Percentiles rank a stretch among this genome's conserved stretches.
Evolutionary conservation across 129 eudicot genomes (phyloP).

Genomic region (Lactuca sativa): DNA sequence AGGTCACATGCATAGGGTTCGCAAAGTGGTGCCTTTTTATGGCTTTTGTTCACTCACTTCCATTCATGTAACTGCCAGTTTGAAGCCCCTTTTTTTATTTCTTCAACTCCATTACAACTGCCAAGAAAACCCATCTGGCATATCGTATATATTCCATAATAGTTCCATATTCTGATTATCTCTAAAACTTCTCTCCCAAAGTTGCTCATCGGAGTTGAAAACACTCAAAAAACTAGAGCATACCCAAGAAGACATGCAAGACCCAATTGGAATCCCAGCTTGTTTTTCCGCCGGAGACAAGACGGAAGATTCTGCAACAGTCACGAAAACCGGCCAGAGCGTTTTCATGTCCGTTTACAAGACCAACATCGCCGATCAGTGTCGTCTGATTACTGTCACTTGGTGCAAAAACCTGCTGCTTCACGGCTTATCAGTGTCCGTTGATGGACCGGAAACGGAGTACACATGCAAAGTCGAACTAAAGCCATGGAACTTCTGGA

Average conservation of each 20-base stretch:
- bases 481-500: conserved; percentile 97
- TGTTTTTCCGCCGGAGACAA: conserved; percentile 32
- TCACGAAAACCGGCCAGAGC: conserved; percentile 76
- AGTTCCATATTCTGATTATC: background rate
- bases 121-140: conserved; percentile 61
- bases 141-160: conserved; percentile 32
- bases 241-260: conserved; percentile 46
- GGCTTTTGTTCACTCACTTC: conserved; percentile 21
- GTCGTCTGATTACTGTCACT: conserved; percentile 74
- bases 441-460: conserved; percentile 58
- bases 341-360: conserved; percentile 72
- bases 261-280: conserved; percentile 52
- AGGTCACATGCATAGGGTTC: conserved; percentile 33
- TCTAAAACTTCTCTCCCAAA: conserved; percentile 12
- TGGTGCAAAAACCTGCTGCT: conserved; percentile 95
- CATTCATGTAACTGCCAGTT: conserved; percentile 49
- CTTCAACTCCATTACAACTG: conserved; percentile 47
- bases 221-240: background rate
- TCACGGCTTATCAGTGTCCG: conserved; percentile 81
- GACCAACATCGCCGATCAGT: conserved; percentile 64
- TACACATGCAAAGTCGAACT: conserved; percentile 83
- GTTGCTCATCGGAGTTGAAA: background rate
- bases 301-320: conserved; percentile 47
- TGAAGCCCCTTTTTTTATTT: conserved; percentile 29
- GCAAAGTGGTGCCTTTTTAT: conserved; percentile 21